Base-by-base conservation (phyloP, 2,329 filamentous ascomycete species). In the Apiospora malaysiana region DNA sequence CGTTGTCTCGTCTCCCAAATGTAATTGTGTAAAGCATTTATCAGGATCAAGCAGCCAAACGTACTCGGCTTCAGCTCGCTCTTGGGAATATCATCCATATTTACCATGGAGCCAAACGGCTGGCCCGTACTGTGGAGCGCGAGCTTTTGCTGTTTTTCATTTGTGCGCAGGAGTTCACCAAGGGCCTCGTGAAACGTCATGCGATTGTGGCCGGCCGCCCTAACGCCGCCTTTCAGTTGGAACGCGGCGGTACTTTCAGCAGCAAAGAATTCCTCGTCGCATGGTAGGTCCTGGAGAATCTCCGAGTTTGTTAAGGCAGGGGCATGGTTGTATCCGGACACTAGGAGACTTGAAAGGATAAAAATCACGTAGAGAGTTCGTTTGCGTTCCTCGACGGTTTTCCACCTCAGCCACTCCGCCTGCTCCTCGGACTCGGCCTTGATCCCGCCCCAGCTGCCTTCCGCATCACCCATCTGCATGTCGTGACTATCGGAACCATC, bases 1-100 rank as follows among this genome's bases (percentile, higher is more conserved):
- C 94, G 88, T 81, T 97, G 95, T 32, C 95, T 89, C 0, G 95
- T 98, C 82, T 98, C 95, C 96, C 96, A 98, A 63, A 98, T 98
- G 81, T 97, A 98, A 76, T 98, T 98, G 83, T 98, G 96, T 32
- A 98, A 86, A 4, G 96, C 95, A 78, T 97, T 95, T 79, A 98
- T 98, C 73, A 99, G 84, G 7, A 98, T 88, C 42, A 98, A 86
- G 79, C 94, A 97, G 10, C 95, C 96, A 79, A 97, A 97, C 0
- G 94, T 95, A 82, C 95, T 98, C 0, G 94, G 94, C 74, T 89
- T 90, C 66, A 96, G 85, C 45, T 94, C 90, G 69, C 85, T 90
- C 74, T 88, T 85, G 1, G 87, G 82, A 1, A 87, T 77, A 10
- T 91, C 88, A 59, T 85, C 83, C 10, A 83, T 72, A 45, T 83